Conservation (phyloP, 805 yeast species). For the Saccharomycopsis schoenii region DNA sequence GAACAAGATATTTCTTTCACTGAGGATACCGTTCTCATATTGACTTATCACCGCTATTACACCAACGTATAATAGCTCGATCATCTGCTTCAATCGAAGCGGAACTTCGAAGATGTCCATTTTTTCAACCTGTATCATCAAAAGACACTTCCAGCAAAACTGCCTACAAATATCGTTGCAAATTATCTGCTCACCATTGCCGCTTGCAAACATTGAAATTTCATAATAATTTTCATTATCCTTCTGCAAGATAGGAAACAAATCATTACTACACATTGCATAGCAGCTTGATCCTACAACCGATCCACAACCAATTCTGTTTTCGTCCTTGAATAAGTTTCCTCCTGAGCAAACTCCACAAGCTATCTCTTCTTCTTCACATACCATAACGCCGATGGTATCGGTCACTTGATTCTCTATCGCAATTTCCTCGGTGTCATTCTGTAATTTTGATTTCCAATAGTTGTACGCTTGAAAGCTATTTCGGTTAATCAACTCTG, state of each 20-base stretch:
- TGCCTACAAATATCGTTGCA: slow-evolving; percentile 32
- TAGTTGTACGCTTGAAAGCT: background rate
- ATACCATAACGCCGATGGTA: slow-evolving; percentile 35
- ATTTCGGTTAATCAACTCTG: slow-evolving; percentile 24
- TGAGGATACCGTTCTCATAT: background rate
- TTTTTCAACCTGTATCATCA: background rate
- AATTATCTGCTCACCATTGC: slow-evolving; percentile 49
- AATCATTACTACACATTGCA: slow-evolving; percentile 17
- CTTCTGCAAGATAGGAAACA: slow-evolving; percentile 21
- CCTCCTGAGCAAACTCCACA: slow-evolving; percentile 45
- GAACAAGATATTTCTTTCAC: slow-evolving; percentile 22
- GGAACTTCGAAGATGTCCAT: background rate
- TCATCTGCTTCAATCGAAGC: background rate
- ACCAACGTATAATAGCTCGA: slow-evolving; percentile 7
- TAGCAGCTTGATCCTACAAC: slow-evolving; percentile 37
- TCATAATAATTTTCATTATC: background rate
- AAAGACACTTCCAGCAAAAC: slow-evolving; percentile 19
- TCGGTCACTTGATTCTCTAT: slow-evolving; percentile 26
- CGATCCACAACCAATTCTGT: slow-evolving; percentile 47
- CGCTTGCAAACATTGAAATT: slow-evolving; percentile 32
- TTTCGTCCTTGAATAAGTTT: slow-evolving; percentile 37
- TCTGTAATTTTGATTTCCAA: slow-evolving; percentile 5
- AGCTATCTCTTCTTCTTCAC: slow-evolving; percentile 17
- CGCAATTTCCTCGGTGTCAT: background rate
- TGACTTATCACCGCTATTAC: slow-evolving; percentile 5